Conservation (phyloP, 2,329 filamentous ascomycete genomes). For the Trichophyton rubrum region DNA sequence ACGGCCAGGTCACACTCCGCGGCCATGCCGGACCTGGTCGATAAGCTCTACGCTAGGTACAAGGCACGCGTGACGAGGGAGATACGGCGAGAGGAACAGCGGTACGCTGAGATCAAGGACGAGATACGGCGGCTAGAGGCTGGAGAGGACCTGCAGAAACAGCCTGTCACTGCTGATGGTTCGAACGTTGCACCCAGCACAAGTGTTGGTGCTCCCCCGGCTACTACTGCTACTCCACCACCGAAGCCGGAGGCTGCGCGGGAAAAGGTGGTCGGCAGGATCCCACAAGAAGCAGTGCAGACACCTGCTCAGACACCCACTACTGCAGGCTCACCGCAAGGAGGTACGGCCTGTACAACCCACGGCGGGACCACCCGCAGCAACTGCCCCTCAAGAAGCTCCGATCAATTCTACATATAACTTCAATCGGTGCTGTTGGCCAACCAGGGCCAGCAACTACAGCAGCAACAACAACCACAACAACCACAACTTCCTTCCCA, state of each 20-base stretch:
- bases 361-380: neutral
- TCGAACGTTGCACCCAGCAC: neutral
- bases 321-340: neutral
- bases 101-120: constrained; percentile 49
- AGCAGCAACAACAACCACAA: no score
- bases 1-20: constrained; percentile 55
- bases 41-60: constrained; percentile 64
- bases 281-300: neutral
- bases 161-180: neutral
- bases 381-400: neutral
- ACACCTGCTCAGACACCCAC: neutral
- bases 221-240: neutral
- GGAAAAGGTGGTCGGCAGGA: neutral
- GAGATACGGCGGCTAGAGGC: constrained; percentile 59
- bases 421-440: neutral
- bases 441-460: neutral
- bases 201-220: neutral
- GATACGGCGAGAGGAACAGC: constrained; percentile 62
- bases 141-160: constrained; percentile 6
- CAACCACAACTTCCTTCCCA: neutral
- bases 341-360: neutral
- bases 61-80: constrained; percentile 54
- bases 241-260: neutral
- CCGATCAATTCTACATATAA: neutral
- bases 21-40: constrained; percentile 57